Conservation (phyloP, 805 yeast species). For the Saccharomycopsis fibuligera region DNA sequence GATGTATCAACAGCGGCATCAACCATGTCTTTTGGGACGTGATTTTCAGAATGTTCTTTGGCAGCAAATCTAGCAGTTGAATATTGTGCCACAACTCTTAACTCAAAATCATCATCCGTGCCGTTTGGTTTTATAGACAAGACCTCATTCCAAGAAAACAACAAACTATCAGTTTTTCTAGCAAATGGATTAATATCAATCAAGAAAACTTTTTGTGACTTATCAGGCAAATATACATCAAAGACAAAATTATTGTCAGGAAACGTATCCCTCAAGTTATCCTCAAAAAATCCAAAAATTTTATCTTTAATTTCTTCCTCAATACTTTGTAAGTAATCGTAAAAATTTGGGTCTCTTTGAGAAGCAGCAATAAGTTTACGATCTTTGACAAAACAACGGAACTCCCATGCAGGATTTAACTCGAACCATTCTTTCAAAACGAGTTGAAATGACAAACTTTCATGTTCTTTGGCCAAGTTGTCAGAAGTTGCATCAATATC, state of each 20-base stretch:
- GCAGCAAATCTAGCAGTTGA: constrained; percentile 72
- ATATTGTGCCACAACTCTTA: constrained; percentile 62
- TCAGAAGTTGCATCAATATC: constrained; percentile 29
- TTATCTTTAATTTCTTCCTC: constrained; percentile 39
- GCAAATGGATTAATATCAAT: constrained; percentile 86
- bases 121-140: constrained; percentile 23
- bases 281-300: constrained; percentile 51
- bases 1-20: constrained; percentile 70
- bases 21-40: constrained; percentile 86
- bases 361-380: constrained; percentile 62
- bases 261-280: constrained; percentile 40
- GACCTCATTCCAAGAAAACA: constrained; percentile 84
- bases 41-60: constrained; percentile 82
- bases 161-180: constrained; percentile 66
- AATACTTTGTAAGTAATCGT: constrained; percentile 56
- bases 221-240: constrained; percentile 80
- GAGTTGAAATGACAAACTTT: constrained; percentile 45
- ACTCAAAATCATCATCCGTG: constrained; percentile 32
- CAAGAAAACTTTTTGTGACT: constrained; percentile 56
- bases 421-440: constrained; percentile 78
- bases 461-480: constrained; percentile 17
- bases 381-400: constrained; percentile 73
- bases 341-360: constrained; percentile 83
- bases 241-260: constrained; percentile 55
- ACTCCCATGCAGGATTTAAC: constrained; percentile 86